Percentiles rank a stretch among this genome's conserved stretches.
These are phyloP conservation scores for Scytalidium lignicola DNA, from an alignment of 2,329 filamentous ascomycete species.

Conservation along the genomic window DNA sequence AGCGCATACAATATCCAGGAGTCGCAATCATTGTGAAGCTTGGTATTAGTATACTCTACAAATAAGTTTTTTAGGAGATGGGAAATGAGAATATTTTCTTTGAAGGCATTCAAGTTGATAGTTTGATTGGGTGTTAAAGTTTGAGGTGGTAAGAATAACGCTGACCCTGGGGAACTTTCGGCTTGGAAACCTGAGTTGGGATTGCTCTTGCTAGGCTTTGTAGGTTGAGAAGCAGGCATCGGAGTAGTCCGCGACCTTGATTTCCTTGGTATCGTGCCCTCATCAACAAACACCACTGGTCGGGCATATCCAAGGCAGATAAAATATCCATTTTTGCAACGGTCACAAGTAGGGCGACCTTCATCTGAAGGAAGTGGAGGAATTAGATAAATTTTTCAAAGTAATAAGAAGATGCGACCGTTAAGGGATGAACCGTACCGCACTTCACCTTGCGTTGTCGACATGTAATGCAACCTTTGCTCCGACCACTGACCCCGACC, in stretches of 20 bases:
- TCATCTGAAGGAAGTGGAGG: neutral
- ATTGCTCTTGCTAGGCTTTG: too few species aligned
- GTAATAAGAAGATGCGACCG: neutral
- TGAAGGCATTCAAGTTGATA: neutral
- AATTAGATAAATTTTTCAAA: neutral
- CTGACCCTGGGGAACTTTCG: neutral
- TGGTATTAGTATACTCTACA: neutral
- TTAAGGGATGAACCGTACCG: neutral
- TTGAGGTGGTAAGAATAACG: neutral
- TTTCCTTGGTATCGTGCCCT: neutral
- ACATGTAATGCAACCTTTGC: conserved; percentile 2
- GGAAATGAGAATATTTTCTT: conserved; percentile 1
- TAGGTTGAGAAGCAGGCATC: too few species aligned
- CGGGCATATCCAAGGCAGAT: neutral
- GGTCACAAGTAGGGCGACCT: neutral
- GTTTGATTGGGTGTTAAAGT: neutral
- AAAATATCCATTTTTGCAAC: neutral
- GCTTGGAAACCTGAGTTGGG: neutral
- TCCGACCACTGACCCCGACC: neutral
- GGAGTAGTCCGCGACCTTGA: neutral
- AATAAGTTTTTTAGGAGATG: neutral
- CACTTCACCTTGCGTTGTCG: conserved; percentile 1
- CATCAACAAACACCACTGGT: neutral
- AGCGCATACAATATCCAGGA: neutral
- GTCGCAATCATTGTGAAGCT: neutral